Conservation (phyloP, 2,329 filamentous ascomycete genomes). For the Fusarium buharicum region DNA sequence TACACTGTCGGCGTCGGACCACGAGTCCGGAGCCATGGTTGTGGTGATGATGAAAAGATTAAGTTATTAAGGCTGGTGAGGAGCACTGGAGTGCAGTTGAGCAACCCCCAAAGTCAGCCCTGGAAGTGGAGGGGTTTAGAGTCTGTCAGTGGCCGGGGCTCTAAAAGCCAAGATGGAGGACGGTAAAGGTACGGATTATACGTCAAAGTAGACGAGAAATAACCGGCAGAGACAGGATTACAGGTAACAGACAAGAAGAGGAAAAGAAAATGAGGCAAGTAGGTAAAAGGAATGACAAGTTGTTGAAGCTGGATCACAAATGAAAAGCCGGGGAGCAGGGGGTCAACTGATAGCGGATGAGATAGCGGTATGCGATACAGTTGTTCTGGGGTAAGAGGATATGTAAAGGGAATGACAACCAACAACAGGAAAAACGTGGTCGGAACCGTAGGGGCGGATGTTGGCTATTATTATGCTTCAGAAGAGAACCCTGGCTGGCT, state of each 20-base stretch:
- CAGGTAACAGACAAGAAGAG: slow-evolving; percentile 3
- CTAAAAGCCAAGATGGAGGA: slow-evolving; percentile 7
- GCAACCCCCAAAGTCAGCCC: slow-evolving; percentile 37
- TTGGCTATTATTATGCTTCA: slow-evolving; percentile 5
- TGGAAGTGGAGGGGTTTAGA: slow-evolving; percentile 29
- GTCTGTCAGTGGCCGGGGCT: slow-evolving; percentile 12
- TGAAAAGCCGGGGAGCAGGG: slow-evolving; percentile 38
- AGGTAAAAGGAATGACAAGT: slow-evolving; percentile 34
- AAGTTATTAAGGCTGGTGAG: slow-evolving; percentile 27
- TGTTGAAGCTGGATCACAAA: slow-evolving; percentile 33
- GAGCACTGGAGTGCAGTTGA: slow-evolving; percentile 17
- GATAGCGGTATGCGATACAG: slow-evolving; percentile 46
- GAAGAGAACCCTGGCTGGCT: background rate
- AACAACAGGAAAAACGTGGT: slow-evolving; percentile 6
- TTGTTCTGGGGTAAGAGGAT: slow-evolving; percentile 43
- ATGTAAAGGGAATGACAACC: slow-evolving; percentile 43
- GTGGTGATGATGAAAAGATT: slow-evolving; percentile 24
- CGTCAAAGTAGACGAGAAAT: slow-evolving; percentile 8
- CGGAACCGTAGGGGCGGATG: background rate
- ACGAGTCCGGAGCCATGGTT: slow-evolving; percentile 47
- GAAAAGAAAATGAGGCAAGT: slow-evolving; percentile 15
- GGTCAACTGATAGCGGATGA: slow-evolving; percentile 44
- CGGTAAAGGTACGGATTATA: background rate
- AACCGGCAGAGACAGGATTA: slow-evolving; percentile 16
- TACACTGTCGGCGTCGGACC: slow-evolving; percentile 48